Evolutionary conservation across 257 asterid species (phyloP).

Genomic region (Leonotis leonurus): DNA sequence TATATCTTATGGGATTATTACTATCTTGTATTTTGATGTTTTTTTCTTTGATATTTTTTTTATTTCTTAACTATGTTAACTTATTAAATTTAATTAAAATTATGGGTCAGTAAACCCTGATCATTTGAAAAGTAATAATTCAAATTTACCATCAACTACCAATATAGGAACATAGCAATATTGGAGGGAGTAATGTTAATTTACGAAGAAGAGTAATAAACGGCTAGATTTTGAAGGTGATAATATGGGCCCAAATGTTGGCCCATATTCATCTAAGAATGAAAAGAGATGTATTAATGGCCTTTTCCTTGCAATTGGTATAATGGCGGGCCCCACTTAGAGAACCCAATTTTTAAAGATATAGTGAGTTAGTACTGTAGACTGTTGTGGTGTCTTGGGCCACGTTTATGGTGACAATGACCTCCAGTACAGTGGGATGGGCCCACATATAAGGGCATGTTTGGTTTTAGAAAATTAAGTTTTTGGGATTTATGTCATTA

Average conservation of each 20-base stretch:
- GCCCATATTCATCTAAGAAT: constrained; percentile 10
- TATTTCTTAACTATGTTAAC: no score
- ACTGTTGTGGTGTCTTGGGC: constrained; percentile 4
- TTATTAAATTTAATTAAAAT: no score
- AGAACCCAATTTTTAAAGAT: constrained; percentile 2
- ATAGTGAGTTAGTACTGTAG: neutral
- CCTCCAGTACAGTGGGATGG: neutral
- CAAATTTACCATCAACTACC: no score
- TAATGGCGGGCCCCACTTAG: neutral
- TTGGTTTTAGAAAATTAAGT: neutral
- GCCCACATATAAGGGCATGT: neutral
- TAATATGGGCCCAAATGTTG: constrained; percentile 22
- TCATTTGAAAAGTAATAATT: no score
- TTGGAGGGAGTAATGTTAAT: no score
- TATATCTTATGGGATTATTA: no score
- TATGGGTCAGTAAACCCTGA: no score
- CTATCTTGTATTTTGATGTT: no score
- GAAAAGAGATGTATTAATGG: neutral
- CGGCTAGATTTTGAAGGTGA: neutral
- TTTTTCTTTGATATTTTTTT: no score
- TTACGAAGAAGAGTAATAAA: no score
- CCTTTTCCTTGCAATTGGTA: neutral
- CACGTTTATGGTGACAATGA: constrained; percentile 1
- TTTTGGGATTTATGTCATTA: neutral
- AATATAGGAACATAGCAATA: no score